Base-by-base conservation (phyloP, 176 grass and related monocot genomes). In the Coix lacrymajobi region DNA sequence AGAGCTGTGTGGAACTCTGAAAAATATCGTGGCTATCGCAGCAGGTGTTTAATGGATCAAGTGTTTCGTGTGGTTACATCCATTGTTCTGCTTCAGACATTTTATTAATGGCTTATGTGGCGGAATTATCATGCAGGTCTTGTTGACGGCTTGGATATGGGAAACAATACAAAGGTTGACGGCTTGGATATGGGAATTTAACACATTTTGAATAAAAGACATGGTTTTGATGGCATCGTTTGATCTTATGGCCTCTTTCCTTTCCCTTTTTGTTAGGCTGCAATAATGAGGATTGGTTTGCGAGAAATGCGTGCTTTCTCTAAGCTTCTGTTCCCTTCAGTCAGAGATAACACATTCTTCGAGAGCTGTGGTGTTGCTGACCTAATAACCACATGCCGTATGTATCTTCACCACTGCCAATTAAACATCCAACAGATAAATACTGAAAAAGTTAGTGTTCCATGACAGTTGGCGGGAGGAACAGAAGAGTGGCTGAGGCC, bases 121-220 rank as follows among this genome's bases (percentile, higher is more conserved):
- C 8, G 2, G 61, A 41, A 30, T 80, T 61, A 29, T 80, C 11
- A 87, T 92, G 39, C 78, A 94, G 95, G 95, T 56, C 86, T 97
- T 90, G 90, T 98, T 62, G 96, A 98, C 83, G 96, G 96, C 71
- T 88, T 98, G 89, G 90, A 91, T 66, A 98, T 98, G 92, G 96
- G 96, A 90, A 95, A 95, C 68, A 98, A 98, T 84, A 98, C 96
- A 48, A 98, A 98, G 96, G 96, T 95, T 74, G 60, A 98, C 83
- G 96, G 96, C 71, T 88, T 98, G 89, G 90, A 91, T 66, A 98
- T 98, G 92, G 96, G 11, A 45, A 31, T 32, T 67, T 26, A 25
- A 61, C 30, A 45, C 22, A 72, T 79, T 49, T 63, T 3, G 6
- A 82, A 60, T 38, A 69, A 49, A 37, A 72, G 3, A 45, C 34